Evolutionary conservation across 768 basidiomycete species (phyloP).

Genomic region (Solioccasus polychromus): DNA sequence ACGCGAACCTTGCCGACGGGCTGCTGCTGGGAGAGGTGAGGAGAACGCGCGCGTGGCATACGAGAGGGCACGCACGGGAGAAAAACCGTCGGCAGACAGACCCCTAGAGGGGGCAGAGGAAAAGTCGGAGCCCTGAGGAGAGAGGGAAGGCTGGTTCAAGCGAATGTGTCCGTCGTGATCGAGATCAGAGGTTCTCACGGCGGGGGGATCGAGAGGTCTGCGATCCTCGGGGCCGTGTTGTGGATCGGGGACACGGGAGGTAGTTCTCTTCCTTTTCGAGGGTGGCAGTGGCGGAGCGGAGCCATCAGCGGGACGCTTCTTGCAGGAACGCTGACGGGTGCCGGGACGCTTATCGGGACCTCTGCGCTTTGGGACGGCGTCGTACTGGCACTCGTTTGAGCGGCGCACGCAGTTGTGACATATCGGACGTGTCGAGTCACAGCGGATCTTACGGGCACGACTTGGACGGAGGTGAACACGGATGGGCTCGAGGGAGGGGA

Average conservation of each 20-base stretch:
- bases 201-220: conserved; percentile 25
- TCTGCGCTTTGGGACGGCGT: conserved; percentile 74
- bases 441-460: conserved; percentile 81
- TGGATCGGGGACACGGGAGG: conserved; percentile 30
- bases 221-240: conserved; percentile 31
- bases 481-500: conserved; percentile 28
- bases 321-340: conserved; percentile 79
- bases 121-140: conserved; percentile 30
- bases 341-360: conserved; percentile 87
- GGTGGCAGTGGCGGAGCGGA: conserved; percentile 51
- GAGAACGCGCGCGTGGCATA: conserved; percentile 20
- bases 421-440: conserved; percentile 77
- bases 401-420: conserved; percentile 83
- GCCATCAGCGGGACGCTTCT: conserved; percentile 64
- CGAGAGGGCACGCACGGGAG: conserved; percentile 21
- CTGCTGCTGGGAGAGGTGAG: conserved; percentile 28
- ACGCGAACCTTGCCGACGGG: conserved; percentile 27
- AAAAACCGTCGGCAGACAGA: conserved; percentile 25
- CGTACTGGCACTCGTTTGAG: conserved; percentile 76
- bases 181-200: conserved; percentile 25
- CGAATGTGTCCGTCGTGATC: conserved; percentile 23
- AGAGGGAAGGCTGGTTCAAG: conserved; percentile 31
- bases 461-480: conserved; percentile 43
- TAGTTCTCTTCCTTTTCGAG: conserved; percentile 51
- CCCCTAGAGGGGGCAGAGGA: conserved; percentile 28